Evolutionary conservation across 148 eudicot genomes (phyloP).

Genomic region (Oxyria digyna): DNA sequence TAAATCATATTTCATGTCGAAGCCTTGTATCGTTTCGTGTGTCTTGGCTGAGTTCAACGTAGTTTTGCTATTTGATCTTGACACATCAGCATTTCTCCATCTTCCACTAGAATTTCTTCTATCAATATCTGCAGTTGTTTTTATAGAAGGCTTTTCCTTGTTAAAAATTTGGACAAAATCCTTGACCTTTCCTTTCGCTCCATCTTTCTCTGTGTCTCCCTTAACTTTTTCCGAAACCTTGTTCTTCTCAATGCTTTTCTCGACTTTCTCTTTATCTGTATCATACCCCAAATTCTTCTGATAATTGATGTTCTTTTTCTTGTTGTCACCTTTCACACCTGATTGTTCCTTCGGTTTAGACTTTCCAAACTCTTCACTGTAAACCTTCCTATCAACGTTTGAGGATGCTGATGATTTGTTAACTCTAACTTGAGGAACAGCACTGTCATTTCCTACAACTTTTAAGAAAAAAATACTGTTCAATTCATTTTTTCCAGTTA

Average conservation of each 20-base stretch:
- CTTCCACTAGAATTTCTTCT: conserved; percentile 26
- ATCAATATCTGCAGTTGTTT: conserved; percentile 10
- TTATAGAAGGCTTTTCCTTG: conserved; percentile 34
- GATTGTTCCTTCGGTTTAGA: conserved; percentile 8
- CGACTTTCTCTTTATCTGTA: not conserved
- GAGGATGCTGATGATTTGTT: too few relatives aligned
- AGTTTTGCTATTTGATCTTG: conserved; percentile 21
- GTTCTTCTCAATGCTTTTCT: not conserved
- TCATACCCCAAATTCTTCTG: conserved; percentile 10
- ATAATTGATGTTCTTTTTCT: conserved; percentile 8
- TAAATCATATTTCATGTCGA: conserved; percentile 12
- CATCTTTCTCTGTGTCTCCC: conserved; percentile 13
- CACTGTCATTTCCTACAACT: conserved; percentile 22
- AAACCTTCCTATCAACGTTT: conserved; percentile 12
- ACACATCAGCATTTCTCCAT: conserved; percentile 19
- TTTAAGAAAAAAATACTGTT: not conserved
- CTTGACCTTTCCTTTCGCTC: conserved; percentile 46
- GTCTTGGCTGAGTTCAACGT: conserved; percentile 10
- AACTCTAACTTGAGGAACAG: conserved; percentile 11
- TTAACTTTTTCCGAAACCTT: conserved; percentile 5
- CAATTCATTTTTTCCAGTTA: not conserved
- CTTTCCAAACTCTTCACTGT: conserved; percentile 19
- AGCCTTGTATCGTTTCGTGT: conserved; percentile 12
- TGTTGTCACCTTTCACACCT: not conserved
- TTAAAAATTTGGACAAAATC: conserved; percentile 66